A percentile compares a stretch with the other conserved stretches of the same genome.
These are phyloP conservation scores for Abortiporus biennis DNA, from an alignment of 1,284 basidiomycete genomes.

Conservation along the genomic window DNA sequence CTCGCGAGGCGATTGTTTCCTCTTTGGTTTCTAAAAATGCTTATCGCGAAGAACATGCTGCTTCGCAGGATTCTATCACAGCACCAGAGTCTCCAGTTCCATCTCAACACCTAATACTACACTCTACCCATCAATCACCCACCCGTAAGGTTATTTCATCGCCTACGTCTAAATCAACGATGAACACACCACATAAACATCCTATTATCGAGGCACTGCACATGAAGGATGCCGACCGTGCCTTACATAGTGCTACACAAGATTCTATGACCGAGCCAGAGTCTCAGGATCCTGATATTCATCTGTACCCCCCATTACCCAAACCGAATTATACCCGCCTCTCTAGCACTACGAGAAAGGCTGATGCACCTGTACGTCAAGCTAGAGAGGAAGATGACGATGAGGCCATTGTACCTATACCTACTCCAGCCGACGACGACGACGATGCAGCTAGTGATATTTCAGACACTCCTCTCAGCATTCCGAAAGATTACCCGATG, in stretches of 20 bases:
- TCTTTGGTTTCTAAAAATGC: too few relatives aligned
- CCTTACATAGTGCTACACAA: too few relatives aligned
- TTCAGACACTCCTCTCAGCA: not conserved
- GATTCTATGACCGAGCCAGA: conserved; percentile 5
- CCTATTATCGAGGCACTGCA: too few relatives aligned
- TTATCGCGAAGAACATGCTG: too few relatives aligned
- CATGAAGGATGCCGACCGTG: too few relatives aligned
- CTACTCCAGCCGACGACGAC: not conserved
- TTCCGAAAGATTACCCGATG: too few relatives aligned
- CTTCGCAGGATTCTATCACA: conserved; percentile 2
- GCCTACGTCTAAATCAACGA: not conserved
- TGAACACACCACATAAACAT: not conserved
- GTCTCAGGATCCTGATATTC: conserved; percentile 1
- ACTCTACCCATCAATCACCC: not conserved
- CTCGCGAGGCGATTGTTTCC: too few relatives aligned
- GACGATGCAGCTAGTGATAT: not conserved
- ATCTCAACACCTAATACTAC: too few relatives aligned
- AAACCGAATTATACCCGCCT: not conserved
- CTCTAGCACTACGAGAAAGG: not conserved
- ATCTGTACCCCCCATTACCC: too few relatives aligned
- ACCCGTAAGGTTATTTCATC: not conserved
- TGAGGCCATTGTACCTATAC: too few relatives aligned
- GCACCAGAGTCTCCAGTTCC: conserved; percentile 12
- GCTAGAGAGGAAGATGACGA: too few relatives aligned
- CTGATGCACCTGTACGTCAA: too few relatives aligned